Base-by-base conservation (phyloP, 1,284 basidiomycete genomes). In the Trichosporon faecale region DNA sequence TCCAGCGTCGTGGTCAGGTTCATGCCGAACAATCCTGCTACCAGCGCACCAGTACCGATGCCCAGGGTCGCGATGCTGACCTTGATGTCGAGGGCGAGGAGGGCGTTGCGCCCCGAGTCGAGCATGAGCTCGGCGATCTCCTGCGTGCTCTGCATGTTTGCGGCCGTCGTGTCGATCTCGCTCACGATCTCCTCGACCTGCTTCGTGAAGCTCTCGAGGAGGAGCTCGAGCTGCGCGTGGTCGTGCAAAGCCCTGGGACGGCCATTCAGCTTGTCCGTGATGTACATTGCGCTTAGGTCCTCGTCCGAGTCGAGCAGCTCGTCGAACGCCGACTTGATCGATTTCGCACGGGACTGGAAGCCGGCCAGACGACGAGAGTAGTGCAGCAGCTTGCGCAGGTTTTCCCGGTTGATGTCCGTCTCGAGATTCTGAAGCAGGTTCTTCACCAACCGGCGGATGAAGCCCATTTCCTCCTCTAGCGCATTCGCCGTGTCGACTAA, bases 41-140 rank as follows among this genome's bases (percentile, higher is more conserved):
- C 85, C 25, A 98, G 86, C n/a, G 95, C 94, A 0, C 95, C 95
- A n/a, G 89, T 88, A 12, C 93, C 94, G 70, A 98, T 88, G 0
- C 96, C 95, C 83, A 98, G 89, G 0, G 96, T 98, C 29, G 89
- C 89, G 73, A 99, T 98, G n/a, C 93, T 95, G 31, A 96, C 88
- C 86, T 95, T 91, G 64, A 99, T 87, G 81, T 98, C 96, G 27
- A 98, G 87, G 27, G 94, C 93, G 16, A 98, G 86, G 14, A 99
- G 86, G 3, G 92, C 89, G 80, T 99, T 99, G 64, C 96, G 91
- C 84, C 97, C 97, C 69, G 94, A 93, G 82, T 99, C 96, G 63
- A 99, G 87, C 79, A 98, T 95, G 69, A 99, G 87, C 83, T 99
- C 96, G 6, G 97, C 94, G 66, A 98, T 96, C 83, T 98, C 95